Percentiles rank a stretch among this genome's conserved stretches.
These are phyloP conservation scores for Tulasnella sp. DNA, from an alignment of 768 basidiomycete species.

Conservation along the genomic window DNA sequence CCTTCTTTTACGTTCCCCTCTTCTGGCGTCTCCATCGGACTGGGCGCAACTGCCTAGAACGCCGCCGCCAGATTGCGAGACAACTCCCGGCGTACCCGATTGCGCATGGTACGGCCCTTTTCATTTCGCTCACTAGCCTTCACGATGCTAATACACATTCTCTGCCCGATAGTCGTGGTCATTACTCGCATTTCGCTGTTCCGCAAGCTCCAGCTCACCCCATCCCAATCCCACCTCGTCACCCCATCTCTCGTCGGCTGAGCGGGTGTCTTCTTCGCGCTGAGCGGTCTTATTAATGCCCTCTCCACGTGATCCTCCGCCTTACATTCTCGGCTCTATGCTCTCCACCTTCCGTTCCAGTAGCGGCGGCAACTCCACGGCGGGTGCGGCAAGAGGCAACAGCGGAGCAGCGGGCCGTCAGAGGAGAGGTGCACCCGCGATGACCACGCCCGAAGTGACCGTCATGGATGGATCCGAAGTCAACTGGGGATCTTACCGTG, in stretches of 20 bases:
- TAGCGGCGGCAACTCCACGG: background rate
- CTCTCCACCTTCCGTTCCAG: background rate
- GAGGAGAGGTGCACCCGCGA: background rate
- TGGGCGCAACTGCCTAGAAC: constrained; percentile 30
- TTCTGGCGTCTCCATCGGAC: constrained; percentile 41
- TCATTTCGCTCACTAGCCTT: constrained; percentile 32
- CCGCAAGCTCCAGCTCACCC: constrained; percentile 41
- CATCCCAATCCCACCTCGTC: constrained; percentile 34
- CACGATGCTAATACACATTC: too few species aligned
- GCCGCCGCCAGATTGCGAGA: constrained; percentile 35
- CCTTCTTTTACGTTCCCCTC: constrained; percentile 47
- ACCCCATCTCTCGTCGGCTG: constrained; percentile 38
- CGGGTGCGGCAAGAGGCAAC: background rate
- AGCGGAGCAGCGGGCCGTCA: background rate
- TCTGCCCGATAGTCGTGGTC: background rate
- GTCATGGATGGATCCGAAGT: background rate
- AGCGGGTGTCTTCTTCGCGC: constrained; percentile 44
- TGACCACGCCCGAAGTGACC: background rate
- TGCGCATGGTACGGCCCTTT: background rate
- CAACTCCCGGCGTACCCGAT: background rate
- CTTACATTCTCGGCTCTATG: constrained; percentile 37
- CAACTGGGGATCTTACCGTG: background rate
- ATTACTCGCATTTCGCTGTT: constrained; percentile 46
- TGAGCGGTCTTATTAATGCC: constrained; percentile 48
- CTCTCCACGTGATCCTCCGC: constrained; percentile 43